phyloP scores from a whole-genome alignment of 139 green algal genomes.

The Coelastrella sp. region DNA sequence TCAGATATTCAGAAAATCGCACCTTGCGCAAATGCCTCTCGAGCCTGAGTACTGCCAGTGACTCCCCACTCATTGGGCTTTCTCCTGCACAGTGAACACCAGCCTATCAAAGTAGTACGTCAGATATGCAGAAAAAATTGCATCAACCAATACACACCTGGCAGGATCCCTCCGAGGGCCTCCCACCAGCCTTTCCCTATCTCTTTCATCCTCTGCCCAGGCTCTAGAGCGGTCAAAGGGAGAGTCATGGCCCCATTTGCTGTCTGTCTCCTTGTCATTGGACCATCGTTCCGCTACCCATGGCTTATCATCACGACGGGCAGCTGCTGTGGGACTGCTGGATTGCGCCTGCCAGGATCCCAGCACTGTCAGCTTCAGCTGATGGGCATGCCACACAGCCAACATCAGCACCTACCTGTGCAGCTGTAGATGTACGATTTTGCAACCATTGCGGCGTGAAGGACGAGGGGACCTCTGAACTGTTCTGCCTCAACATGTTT shows the following conservation, averaged over 20 bases:
- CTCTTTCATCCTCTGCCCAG: conserved; percentile 28
- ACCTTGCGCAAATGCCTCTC: conserved; percentile 5
- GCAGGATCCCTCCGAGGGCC: conserved; percentile 6
- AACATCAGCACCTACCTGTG: neutral
- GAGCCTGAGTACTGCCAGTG: neutral
- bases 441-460: conserved; percentile 18
- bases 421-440: neutral
- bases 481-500: conserved; percentile 14
- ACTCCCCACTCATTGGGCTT: conserved; percentile 25
- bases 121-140: too few relatives aligned
- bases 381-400: neutral
- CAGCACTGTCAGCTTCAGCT: neutral
- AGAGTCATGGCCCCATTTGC: conserved; percentile 33
- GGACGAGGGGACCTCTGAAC: neutral
- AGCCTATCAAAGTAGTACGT: too few relatives aligned
- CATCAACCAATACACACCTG: neutral
- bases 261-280: conserved; percentile 17
- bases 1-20: neutral
- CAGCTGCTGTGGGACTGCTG: conserved; percentile 29
- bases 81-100: neutral
- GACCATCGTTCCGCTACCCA: conserved; percentile 37
- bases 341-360: conserved; percentile 2
- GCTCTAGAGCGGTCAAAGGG: neutral
- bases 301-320: conserved; percentile 31
- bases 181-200: conserved; percentile 23